Conservation (phyloP, 148 eudicot genomes). For the Spergularia marina region DNA sequence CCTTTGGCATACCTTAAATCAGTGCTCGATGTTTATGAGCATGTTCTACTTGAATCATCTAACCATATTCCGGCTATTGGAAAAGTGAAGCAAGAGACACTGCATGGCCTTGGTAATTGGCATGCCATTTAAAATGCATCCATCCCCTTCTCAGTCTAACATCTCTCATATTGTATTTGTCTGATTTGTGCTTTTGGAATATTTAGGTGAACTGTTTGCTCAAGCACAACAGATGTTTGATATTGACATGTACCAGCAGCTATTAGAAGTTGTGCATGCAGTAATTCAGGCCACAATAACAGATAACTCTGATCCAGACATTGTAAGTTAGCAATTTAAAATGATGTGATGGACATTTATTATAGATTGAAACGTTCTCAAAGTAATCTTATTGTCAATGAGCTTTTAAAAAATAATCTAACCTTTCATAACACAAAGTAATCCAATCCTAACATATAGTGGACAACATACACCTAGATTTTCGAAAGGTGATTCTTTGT, state of each 20-base stretch:
- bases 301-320: constrained; percentile 65
- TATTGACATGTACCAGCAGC: constrained; percentile 67
- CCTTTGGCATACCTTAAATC: constrained; percentile 75
- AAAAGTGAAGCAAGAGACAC: constrained; percentile 92
- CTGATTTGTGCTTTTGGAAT: constrained; percentile 12
- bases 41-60: constrained; percentile 60
- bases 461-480: too few relatives aligned
- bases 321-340: constrained; percentile 41
- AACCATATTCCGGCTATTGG: constrained; percentile 39
- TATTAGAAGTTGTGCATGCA: constrained; percentile 57
- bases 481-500: too few relatives aligned
- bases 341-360: not conserved
- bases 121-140: not conserved
- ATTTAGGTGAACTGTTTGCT: constrained; percentile 77
- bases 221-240: constrained; percentile 87
- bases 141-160: not conserved
- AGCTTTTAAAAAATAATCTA: too few relatives aligned
- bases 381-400: too few relatives aligned
- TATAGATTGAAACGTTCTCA: too few relatives aligned
- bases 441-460: too few relatives aligned
- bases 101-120: constrained; percentile 78
- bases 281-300: constrained; percentile 49
- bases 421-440: too few relatives aligned
- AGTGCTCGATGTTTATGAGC: constrained; percentile 78
- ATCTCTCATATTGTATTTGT: not conserved